A percentile compares a stretch with the other conserved stretches of the same genome.
Evolutionary conservation across 805 yeast genomes (phyloP).

Genomic region (Lipomyces yamanashiensis): DNA sequence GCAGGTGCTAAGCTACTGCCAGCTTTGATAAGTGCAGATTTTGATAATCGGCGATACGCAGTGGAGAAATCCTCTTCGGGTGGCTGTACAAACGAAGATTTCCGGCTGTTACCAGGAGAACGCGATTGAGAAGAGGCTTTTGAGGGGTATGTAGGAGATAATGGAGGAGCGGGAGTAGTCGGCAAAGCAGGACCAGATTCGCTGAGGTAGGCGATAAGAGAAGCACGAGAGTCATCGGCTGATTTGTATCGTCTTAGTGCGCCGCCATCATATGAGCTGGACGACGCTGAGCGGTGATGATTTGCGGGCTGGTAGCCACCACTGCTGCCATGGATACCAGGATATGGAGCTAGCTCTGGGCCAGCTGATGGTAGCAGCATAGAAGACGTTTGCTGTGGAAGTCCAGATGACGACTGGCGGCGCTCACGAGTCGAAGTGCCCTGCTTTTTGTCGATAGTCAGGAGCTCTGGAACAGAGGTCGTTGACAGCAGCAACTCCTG

Average conservation of each 20-base stretch:
- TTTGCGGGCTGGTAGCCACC: constrained; percentile 5
- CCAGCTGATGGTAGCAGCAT: constrained; percentile 32
- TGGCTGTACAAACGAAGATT: constrained; percentile 11
- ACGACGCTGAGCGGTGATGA: constrained; percentile 29
- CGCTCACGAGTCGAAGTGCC: constrained; percentile 10
- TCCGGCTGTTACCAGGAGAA: constrained; percentile 19
- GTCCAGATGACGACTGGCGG: constrained; percentile 16
- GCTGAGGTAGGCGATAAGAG: constrained; percentile 12
- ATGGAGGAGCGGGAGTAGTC: constrained; percentile 12
- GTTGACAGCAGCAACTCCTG: constrained; percentile 34
- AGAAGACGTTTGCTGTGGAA: constrained; percentile 8
- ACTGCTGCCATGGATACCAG: constrained; percentile 7
- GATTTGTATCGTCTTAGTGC: constrained; percentile 28
- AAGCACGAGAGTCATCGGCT: constrained; percentile 25
- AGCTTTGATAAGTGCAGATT: constrained; percentile 36
- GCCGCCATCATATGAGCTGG: constrained; percentile 24
- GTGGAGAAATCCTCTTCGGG: constrained; percentile 31
- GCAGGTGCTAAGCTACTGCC: constrained; percentile 38
- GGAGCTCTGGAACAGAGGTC: constrained; percentile 27
- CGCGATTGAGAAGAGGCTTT: constrained; percentile 16
- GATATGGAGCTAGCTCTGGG: constrained; percentile 28
- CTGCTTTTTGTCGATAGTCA: neutral
- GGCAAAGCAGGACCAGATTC: constrained; percentile 19
- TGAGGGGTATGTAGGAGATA: constrained; percentile 21
- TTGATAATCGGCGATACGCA: constrained; percentile 37